A percentile compares a stretch with the other conserved stretches of the same genome.
Evolutionary conservation across 495 filamentous ascomycete species (phyloP).

Genomic region (Talaromyces nanjingensis): DNA sequence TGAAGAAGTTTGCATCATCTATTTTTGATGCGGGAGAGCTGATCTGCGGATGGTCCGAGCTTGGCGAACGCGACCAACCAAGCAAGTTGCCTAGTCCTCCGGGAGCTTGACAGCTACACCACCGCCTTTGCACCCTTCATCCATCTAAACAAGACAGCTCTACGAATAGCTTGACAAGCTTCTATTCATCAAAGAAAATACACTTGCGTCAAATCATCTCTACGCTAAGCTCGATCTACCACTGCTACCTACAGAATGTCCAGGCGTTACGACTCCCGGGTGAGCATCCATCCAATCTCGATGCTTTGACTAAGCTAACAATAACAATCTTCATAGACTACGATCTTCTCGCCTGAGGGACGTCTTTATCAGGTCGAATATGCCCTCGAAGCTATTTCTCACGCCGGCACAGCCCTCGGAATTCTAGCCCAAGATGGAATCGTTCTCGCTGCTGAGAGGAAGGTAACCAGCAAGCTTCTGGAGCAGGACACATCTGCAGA

Average conservation of each 20-base stretch:
- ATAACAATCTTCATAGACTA: conserved; percentile 64
- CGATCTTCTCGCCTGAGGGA: conserved; percentile 98
- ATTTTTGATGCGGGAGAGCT: conserved; percentile 16
- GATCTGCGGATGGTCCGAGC: conserved; percentile 39
- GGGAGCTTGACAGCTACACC: conserved; percentile 24
- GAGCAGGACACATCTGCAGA: conserved; percentile 99
- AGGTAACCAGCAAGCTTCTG: conserved; percentile 97
- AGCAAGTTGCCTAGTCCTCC: conserved; percentile 34
- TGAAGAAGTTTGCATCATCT: conserved; percentile 1
- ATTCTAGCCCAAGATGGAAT: conserved; percentile 98
- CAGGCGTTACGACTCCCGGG: conserved; percentile 95
- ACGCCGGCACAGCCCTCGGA: conserved; percentile 92
- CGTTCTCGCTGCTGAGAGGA: conserved; percentile 96
- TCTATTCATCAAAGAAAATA: not conserved
- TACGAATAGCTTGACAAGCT: not conserved
- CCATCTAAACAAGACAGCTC: not conserved
- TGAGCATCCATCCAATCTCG: conserved; percentile 36
- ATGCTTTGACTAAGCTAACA: conserved; percentile 28
- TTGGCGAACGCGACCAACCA: conserved; percentile 40
- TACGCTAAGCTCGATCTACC: not conserved
- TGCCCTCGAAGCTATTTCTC: conserved; percentile 96
- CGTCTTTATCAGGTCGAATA: conserved; percentile 99
- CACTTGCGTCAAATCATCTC: not conserved
- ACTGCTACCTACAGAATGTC: conserved; percentile 58
- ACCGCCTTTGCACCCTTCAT: conserved; percentile 17